phyloP scores from a whole-genome alignment of 2,329 filamentous ascomycete genomes.

The Scedosporium boydii region DNA sequence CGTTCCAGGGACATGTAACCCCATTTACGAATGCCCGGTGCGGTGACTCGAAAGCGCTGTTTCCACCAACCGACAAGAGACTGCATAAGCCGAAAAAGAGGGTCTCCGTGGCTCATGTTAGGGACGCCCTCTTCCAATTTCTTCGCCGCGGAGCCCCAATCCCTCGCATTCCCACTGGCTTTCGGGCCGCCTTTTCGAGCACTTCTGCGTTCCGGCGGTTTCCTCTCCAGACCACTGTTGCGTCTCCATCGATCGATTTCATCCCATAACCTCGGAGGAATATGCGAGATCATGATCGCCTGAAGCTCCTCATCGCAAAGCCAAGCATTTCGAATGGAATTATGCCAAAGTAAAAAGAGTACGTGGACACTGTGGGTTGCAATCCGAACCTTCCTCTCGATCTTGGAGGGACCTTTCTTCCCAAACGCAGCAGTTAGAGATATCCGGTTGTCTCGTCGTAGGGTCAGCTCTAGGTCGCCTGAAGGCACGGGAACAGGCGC shows the following conservation, averaged over 20 bases:
- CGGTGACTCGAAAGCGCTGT: slow-evolving; percentile 66
- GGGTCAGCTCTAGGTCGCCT: slow-evolving; percentile 65
- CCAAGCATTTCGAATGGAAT: slow-evolving; percentile 77
- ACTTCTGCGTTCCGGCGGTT: slow-evolving; percentile 18
- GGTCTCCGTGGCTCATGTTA: slow-evolving; percentile 76
- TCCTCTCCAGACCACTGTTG: slow-evolving; percentile 51
- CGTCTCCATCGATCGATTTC: slow-evolving; percentile 66
- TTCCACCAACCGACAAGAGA: slow-evolving; percentile 81
- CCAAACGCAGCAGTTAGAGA: slow-evolving; percentile 51
- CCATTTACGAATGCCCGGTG: slow-evolving; percentile 75
- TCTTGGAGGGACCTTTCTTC: slow-evolving; percentile 80
- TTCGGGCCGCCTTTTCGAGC: slow-evolving; percentile 25
- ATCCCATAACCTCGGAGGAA: slow-evolving; percentile 58
- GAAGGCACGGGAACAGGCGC: slow-evolving; percentile 38
- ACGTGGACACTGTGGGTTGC: slow-evolving; percentile 85
- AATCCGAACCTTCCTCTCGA: slow-evolving; percentile 67
- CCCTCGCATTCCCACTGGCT: slow-evolving; percentile 29
- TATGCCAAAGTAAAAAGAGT: slow-evolving; percentile 80
- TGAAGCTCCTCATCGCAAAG: slow-evolving; percentile 69
- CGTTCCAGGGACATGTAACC: slow-evolving; percentile 76
- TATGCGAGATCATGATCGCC: slow-evolving; percentile 62
- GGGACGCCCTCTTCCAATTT: slow-evolving; percentile 59
- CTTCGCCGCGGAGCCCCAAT: slow-evolving; percentile 65
- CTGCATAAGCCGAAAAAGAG: slow-evolving; percentile 66
- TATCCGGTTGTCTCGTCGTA: slow-evolving; percentile 50